Conservation (phyloP, 1,284 basidiomycete genomes). For the Cerioporus squamosus region DNA sequence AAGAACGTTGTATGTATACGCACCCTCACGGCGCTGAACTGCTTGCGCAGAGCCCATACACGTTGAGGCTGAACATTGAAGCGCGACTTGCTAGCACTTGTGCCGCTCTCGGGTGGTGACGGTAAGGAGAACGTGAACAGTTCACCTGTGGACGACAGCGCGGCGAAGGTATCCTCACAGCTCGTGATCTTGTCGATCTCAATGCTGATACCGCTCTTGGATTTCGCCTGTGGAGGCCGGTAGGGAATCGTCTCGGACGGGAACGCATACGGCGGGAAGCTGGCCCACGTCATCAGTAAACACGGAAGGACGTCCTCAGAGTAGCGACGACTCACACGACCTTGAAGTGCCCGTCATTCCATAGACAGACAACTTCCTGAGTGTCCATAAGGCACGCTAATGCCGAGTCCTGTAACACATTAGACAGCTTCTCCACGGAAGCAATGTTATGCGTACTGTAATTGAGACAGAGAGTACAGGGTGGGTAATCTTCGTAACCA, state of each 20-base stretch:
- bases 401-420: conserved; percentile 68
- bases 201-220: conserved; percentile 74
- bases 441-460: conserved; percentile 53
- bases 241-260: conserved; percentile 79
- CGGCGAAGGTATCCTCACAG: conserved; percentile 85
- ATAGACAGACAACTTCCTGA: conserved; percentile 84
- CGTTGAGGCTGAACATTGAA: conserved; percentile 79
- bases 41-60: conserved; percentile 89
- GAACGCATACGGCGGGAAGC: conserved; percentile 73
- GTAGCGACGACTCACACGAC: conserved; percentile 59
- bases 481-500: conserved; percentile 79
- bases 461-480: conserved; percentile 74
- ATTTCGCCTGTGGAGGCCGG: conserved; percentile 75
- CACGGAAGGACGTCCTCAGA: conserved; percentile 16
- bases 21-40: conserved; percentile 84
- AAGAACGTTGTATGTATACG: conserved; percentile 23
- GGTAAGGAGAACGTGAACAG: conserved; percentile 84
- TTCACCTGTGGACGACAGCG: conserved; percentile 88
- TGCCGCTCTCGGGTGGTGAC: conserved; percentile 28
- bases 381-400: conserved; percentile 80
- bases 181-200: conserved; percentile 82
- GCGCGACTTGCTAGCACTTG: conserved; percentile 29
- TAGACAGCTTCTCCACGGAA: not conserved
- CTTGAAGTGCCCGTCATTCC: conserved; percentile 77
- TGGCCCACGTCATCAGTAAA: conserved; percentile 30